phyloP scores from a whole-genome alignment of 257 asterid species.

The Nicotiana tabacum region DNA sequence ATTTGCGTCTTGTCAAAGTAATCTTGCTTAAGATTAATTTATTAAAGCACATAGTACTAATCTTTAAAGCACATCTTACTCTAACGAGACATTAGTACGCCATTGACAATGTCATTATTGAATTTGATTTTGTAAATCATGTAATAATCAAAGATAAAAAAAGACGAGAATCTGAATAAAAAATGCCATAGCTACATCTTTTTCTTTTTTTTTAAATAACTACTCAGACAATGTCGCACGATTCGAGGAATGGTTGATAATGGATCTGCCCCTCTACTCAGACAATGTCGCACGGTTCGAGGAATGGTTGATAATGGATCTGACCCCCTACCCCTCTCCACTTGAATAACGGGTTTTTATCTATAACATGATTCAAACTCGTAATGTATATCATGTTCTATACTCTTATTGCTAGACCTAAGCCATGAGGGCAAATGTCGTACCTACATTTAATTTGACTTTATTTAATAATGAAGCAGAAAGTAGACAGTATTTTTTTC shows the following conservation, averaged over 20 bases:
- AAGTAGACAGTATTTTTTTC: background rate
- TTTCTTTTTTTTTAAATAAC: background rate
- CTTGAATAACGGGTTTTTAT: background rate
- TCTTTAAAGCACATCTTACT: background rate
- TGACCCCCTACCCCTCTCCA: rapidly evolving
- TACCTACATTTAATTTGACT: background rate
- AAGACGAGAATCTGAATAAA: background rate
- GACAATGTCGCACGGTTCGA: background rate
- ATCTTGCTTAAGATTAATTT: background rate
- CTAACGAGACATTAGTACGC: background rate
- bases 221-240: background rate
- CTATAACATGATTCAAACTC: too few species aligned
- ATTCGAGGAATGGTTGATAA: background rate
- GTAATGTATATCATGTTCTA: background rate
- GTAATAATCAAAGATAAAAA: background rate
- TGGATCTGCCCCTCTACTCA: background rate
- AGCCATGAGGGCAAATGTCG: background rate
- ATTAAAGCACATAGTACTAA: background rate
- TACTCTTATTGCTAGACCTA: background rate
- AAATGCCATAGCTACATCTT: background rate
- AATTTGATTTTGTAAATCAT: background rate
- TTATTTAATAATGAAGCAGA: background rate
- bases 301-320: background rate
- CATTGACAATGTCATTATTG: background rate
- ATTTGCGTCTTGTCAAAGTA: background rate